These are phyloP conservation scores for Candida cerambycidarum DNA, from an alignment of 805 yeast species.

Conservation along the genomic window DNA sequence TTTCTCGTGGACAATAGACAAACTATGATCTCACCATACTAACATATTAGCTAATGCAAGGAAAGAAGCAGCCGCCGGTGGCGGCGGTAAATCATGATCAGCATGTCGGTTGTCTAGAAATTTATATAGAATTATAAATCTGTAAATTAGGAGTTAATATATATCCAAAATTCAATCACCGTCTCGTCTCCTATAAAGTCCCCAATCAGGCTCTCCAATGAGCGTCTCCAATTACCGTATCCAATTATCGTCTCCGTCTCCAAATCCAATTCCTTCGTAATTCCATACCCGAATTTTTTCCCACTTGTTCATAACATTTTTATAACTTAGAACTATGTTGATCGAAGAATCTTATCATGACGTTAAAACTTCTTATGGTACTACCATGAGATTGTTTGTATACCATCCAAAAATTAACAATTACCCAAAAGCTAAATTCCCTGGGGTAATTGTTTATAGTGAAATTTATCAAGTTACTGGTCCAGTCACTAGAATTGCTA, in stretches of 20 bases:
- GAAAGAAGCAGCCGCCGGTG: constrained; percentile 32
- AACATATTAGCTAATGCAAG: constrained; percentile 47
- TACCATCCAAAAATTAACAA: constrained; percentile 69
- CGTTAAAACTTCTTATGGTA: constrained; percentile 62
- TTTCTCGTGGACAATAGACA: no score
- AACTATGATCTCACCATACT: constrained; percentile 16
- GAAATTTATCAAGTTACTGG: constrained; percentile 84
- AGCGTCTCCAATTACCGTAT: no score
- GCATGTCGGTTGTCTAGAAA: no score
- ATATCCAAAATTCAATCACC: no score
- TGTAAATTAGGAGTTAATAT: no score
- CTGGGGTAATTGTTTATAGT: constrained; percentile 76
- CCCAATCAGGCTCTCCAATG: no score
- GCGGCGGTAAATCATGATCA: no score
- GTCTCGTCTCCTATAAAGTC: no score
- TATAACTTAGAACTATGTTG: constrained; percentile 46
- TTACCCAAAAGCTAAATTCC: constrained; percentile 77
- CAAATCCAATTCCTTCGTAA: not conserved
- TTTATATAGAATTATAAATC: no score
- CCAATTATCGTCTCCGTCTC: not conserved
- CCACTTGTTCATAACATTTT: no score
- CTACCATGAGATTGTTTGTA: constrained; percentile 63
- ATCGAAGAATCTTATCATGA: constrained; percentile 66
- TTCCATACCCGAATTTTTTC: no score
- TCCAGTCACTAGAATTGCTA: constrained; percentile 76